Evolutionary conservation across 75 land plant genomes (phyloP).

Genomic region (Pinus taeda): DNA sequence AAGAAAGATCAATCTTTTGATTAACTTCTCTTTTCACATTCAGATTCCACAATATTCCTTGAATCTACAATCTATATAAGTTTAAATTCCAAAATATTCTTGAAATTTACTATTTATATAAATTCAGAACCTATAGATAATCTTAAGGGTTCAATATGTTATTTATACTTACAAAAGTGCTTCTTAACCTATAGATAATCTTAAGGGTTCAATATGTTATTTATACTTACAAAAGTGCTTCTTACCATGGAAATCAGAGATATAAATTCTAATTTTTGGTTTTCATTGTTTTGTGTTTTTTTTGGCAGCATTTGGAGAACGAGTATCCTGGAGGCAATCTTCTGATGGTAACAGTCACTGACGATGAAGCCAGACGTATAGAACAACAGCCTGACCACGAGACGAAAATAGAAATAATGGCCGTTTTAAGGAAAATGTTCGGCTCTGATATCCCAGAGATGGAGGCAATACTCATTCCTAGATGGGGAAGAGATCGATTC

Average conservation of each 20-base stretch:
- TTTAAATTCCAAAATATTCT: no score
- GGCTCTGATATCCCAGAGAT: conserved; percentile 62
- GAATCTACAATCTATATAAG: no score
- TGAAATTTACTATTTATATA: no score
- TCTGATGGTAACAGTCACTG: conserved; percentile 74
- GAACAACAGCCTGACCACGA: conserved; percentile 66
- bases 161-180: no score
- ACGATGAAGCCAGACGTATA: conserved; percentile 70
- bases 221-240: no score
- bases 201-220: no score
- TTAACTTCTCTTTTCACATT: no score
- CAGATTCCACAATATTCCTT: no score
- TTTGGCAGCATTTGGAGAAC: conserved; percentile 62
- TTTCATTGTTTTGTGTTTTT: background rate
- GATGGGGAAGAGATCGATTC: conserved; percentile 34
- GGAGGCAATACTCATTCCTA: conserved; percentile 57
- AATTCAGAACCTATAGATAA: no score
- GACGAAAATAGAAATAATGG: conserved; percentile 67
- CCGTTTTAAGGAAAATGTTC: conserved; percentile 64
- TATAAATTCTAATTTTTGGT: background rate
- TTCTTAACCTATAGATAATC: no score
- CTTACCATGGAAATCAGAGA: background rate
- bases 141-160: no score
- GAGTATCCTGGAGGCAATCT: conserved; percentile 73
- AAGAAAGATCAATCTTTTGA: no score